Base-by-base conservation (phyloP, 2,329 filamentous ascomycete species). In the Drechslerella coelobrocha region DNA sequence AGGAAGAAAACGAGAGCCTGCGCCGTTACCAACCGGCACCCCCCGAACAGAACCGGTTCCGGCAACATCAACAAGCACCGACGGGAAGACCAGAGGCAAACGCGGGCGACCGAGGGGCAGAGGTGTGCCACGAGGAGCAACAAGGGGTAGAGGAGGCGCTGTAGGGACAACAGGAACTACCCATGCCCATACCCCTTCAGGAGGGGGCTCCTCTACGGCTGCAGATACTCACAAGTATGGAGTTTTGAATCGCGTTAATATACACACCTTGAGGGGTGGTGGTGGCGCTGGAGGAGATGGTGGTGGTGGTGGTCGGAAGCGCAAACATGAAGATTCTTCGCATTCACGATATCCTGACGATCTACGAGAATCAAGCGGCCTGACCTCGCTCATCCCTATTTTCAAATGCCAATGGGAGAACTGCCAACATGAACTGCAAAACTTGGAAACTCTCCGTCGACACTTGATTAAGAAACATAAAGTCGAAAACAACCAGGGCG, bases 371-470 rank as follows among this genome's bases (percentile, higher is more conserved):
- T 45, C 41, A 31, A 53, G 66, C 7, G n/a, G 48, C 10, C 24
- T 37, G 6, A 21, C 24, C 9, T 47, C 47, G 10, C 48, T 43
- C 0, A 1, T 61, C 1, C 62, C 59, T 29, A 80, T 84, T 4
- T 89, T 82, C 75, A 80, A 81, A 60, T 89, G 87, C 77, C 77
- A 79, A 43, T 89, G 86, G 86, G 77, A 81, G 55, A 77, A 78
- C 1, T 89, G 87, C 75, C 77, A 78, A 2, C 82, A 84, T 0
- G 81, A 86, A 72, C 78, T 89, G 3, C 86, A 89, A 77, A 88
- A 88, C 73, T 77, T 88, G 12, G 82, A 83, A 7, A 84, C 83
- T 0, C 78, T 89, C 4, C 82, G 82, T 71, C 84, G 84, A 63
- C 87, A 89, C 76, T 77, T 87, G 4, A 76, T 80, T 55, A 87